phyloP scores from a whole-genome alignment of 1,284 basidiomycete species.

The Rhizoctonia solani region DNA sequence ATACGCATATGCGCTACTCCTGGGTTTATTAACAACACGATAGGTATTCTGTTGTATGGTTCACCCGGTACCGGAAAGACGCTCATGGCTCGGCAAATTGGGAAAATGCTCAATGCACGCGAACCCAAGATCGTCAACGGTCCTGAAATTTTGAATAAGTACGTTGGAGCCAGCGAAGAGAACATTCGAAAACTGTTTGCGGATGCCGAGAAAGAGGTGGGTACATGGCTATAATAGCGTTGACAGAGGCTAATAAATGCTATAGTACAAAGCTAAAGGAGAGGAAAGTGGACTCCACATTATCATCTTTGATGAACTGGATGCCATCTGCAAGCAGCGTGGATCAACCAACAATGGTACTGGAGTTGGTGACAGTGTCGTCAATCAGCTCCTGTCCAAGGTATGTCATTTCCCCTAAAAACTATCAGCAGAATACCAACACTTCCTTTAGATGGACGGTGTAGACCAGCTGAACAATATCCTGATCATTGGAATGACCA shows the following conservation, averaged over 20 bases:
- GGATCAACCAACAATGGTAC: conserved; percentile 89
- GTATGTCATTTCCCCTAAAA: conserved; percentile 48
- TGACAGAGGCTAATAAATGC: neutral
- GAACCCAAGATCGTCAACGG: conserved; percentile 99
- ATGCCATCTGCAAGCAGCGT: conserved; percentile 99
- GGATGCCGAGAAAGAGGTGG: conserved; percentile 95
- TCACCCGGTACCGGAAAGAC: conserved; percentile 99
- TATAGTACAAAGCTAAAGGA: conserved; percentile 94
- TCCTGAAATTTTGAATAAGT: conserved; percentile 97
- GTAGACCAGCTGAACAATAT: conserved; percentile 99
- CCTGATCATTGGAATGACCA: conserved; percentile 99
- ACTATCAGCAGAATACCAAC: neutral
- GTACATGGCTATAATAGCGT: conserved; percentile 39
- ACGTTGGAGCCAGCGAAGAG: conserved; percentile 97
- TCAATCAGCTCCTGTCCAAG: conserved; percentile 98
- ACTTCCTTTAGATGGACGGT: conserved; percentile 84
- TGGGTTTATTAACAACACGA: neutral
- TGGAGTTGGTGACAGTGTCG: conserved; percentile 97
- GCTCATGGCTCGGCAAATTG: conserved; percentile 96
- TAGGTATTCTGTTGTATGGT: conserved; percentile 91
- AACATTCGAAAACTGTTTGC: conserved; percentile 97
- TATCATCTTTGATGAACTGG: conserved; percentile 99
- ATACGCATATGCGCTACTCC: neutral
- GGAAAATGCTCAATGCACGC: conserved; percentile 97
- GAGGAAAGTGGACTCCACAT: conserved; percentile 98